Conservation (phyloP, 2,329 filamentous ascomycete species). For the Escovopsis sp. region DNA sequence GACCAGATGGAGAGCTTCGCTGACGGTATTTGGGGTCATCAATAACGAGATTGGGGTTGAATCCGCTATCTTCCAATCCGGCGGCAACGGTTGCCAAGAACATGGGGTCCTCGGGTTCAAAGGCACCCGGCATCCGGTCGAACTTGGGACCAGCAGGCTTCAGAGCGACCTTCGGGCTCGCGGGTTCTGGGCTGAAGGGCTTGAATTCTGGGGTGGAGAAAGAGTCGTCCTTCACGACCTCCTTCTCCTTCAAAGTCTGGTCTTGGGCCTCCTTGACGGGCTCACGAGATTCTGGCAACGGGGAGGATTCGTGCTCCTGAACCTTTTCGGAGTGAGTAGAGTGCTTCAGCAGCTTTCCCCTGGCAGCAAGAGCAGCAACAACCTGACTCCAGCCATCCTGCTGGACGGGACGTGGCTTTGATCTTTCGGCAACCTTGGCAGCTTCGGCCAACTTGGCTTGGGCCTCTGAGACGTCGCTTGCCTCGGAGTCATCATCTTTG, state of each 20-base stretch:
- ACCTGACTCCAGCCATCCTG: slow-evolving; percentile 37
- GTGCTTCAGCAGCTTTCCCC: slow-evolving; percentile 2
- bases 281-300: slow-evolving; percentile 31
- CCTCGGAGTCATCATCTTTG: slow-evolving; percentile 43
- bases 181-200: too few relatives aligned
- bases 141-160: slow-evolving; percentile 35
- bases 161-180: too few relatives aligned
- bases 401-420: slow-evolving; percentile 22
- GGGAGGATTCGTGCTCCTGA: slow-evolving; percentile 29
- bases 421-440: slow-evolving; percentile 16
- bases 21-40: slow-evolving; percentile 48
- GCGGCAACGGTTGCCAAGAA: slow-evolving; percentile 58
- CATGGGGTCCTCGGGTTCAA: slow-evolving; percentile 44
- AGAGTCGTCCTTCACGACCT: too few relatives aligned
- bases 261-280: too few relatives aligned
- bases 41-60: slow-evolving; percentile 56
- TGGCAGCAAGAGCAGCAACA: slow-evolving; percentile 33
- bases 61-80: slow-evolving; percentile 52
- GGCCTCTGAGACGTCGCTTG: slow-evolving; percentile 15
- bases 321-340: slow-evolving; percentile 19
- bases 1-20: slow-evolving; percentile 48
- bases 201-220: too few relatives aligned
- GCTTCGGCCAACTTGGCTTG: slow-evolving; percentile 12
- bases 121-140: slow-evolving; percentile 47
- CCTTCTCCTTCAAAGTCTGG: too few relatives aligned